These are phyloP conservation scores for Aspergillus hortae DNA, from an alignment of 2,329 filamentous ascomycete species.

Conservation along the genomic window DNA sequence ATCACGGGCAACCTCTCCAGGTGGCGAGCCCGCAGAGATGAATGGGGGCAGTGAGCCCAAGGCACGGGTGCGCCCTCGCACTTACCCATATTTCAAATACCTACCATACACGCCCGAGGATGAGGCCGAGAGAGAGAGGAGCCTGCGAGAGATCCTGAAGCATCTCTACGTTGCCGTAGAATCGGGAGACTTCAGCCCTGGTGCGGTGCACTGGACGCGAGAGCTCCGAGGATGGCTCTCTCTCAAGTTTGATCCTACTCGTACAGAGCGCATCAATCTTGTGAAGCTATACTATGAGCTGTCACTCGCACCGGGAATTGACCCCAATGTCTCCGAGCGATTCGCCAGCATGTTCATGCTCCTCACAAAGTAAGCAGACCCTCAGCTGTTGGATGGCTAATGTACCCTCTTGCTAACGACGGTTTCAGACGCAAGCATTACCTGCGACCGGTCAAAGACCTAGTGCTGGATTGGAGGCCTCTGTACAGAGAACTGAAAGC, in stretches of 20 bases:
- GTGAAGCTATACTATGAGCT: constrained; percentile 94
- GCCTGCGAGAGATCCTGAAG: constrained; percentile 82
- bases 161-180: constrained; percentile 89
- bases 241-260: constrained; percentile 94
- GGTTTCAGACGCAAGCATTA: constrained; percentile 81
- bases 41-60: constrained; percentile 56
- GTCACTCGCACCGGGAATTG: constrained; percentile 82
- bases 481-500: constrained; percentile 90
- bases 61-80: constrained; percentile 73
- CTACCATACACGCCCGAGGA: constrained; percentile 87
- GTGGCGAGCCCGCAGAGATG: constrained; percentile 47
- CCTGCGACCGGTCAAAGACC: constrained; percentile 80
- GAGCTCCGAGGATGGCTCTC: constrained; percentile 94
- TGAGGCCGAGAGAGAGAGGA: constrained; percentile 70
- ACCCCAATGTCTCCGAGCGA: constrained; percentile 75
- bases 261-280: constrained; percentile 75
- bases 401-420: constrained; percentile 15
- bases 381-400: neutral
- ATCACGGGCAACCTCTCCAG: constrained; percentile 83
- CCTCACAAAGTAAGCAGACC: constrained; percentile 73
- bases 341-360: constrained; percentile 97
- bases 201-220: constrained; percentile 93
- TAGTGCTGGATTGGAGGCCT: constrained; percentile 89
- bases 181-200: constrained; percentile 89
- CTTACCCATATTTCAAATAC: constrained; percentile 87